Conservation (phyloP, 768 basidiomycete species). For the Amanita exitialis region DNA sequence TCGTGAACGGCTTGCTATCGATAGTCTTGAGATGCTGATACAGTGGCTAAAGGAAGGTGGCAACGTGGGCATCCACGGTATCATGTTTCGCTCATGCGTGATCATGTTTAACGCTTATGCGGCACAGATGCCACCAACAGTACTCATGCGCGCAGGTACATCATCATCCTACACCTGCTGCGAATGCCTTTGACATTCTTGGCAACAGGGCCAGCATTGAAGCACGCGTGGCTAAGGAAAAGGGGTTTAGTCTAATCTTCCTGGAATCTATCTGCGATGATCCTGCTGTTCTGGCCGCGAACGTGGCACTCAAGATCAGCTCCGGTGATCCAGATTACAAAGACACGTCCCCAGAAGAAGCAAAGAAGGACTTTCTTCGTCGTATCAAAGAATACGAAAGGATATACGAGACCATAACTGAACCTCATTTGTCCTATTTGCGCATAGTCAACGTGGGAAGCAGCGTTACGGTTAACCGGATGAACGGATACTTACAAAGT, state of each 20-base stretch:
- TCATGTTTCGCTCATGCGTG: background rate
- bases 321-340: slow-evolving; percentile 98
- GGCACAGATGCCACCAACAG: slow-evolving; percentile 90
- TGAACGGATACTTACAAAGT: slow-evolving; percentile 93
- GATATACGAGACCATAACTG: slow-evolving; percentile 91
- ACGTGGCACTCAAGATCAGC: slow-evolving; percentile 90
- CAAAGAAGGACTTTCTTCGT: slow-evolving; percentile 81
- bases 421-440: slow-evolving; percentile 83
- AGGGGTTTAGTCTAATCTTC: slow-evolving; percentile 82
- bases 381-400: slow-evolving; percentile 92
- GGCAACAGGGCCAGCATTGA: slow-evolving; percentile 66
- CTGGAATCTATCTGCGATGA: slow-evolving; percentile 94
- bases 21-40: slow-evolving; percentile 92
- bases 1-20: slow-evolving; percentile 79
- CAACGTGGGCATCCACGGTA: slow-evolving; percentile 97
- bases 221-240: slow-evolving; percentile 76
- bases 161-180: background rate
- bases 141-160: slow-evolving; percentile 60
- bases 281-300: slow-evolving; percentile 88
- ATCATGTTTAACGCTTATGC: background rate
- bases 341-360: slow-evolving; percentile 74
- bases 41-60: slow-evolving; percentile 92
- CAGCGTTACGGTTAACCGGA: slow-evolving; percentile 76
- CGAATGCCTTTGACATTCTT: background rate
- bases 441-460: slow-evolving; percentile 90